phyloP scores from a whole-genome alignment of 2,329 filamentous ascomycete species.

The Coniochaeta sp. region DNA sequence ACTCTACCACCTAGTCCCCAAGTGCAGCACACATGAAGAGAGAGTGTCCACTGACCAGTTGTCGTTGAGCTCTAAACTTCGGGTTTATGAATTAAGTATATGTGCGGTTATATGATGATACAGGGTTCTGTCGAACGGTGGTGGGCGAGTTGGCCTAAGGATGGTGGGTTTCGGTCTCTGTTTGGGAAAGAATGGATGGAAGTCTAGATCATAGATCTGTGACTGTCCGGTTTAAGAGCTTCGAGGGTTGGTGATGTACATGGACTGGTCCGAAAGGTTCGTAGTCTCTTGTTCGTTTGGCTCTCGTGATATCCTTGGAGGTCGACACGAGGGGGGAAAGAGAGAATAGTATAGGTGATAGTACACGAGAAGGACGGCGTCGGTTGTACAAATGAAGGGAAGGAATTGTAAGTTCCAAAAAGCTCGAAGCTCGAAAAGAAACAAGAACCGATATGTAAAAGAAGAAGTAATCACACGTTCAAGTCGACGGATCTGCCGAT shows the following conservation, averaged over 20 bases:
- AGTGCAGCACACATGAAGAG: neutral
- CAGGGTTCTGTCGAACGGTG: conserved; percentile 16
- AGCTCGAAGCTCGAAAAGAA: conserved; percentile 38
- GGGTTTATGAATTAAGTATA: conserved; percentile 18
- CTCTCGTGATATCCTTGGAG: neutral
- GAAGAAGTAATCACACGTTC: conserved; percentile 36
- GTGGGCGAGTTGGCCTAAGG: conserved; percentile 27
- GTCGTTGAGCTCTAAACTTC: neutral
- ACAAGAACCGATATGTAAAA: conserved; percentile 42
- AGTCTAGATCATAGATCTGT: conserved; percentile 23
- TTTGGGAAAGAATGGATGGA: conserved; percentile 40
- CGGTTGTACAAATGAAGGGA: conserved; percentile 29
- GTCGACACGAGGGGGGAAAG: conserved; percentile 6
- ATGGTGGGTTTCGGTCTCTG: conserved; percentile 25
- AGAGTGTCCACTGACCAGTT: neutral
- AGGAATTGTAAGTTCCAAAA: conserved; percentile 32
- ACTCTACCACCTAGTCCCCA: too few species aligned
- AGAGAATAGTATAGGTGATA: conserved; percentile 4
- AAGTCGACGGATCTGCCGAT: conserved; percentile 42
- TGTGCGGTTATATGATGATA: conserved; percentile 7
- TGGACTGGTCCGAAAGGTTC: conserved; percentile 20
- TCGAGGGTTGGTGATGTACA: conserved; percentile 25
- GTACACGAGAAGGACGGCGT: conserved; percentile 13
- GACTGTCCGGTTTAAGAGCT: conserved; percentile 23
- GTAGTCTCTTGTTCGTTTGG: conserved; percentile 6